phyloP scores from a whole-genome alignment of 2,329 filamentous ascomycete species.

The Pseudogymnoascus sp. region DNA sequence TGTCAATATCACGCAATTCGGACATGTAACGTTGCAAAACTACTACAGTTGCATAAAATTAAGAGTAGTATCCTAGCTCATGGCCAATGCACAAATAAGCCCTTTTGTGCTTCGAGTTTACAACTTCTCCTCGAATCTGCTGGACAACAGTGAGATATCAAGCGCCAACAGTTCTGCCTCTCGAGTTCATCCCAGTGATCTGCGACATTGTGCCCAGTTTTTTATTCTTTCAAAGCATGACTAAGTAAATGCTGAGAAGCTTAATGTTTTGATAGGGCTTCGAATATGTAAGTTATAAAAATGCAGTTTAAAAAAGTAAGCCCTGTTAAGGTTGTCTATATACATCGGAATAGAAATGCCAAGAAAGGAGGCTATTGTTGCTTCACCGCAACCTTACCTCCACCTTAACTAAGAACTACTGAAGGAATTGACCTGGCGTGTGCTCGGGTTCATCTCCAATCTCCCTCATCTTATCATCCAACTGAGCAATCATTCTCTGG shows the following conservation, averaged over 20 bases:
- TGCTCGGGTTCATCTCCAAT: constrained; percentile 42
- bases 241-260: too few species aligned
- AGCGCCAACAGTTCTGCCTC: neutral
- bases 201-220: too few species aligned
- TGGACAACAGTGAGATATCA: neutral
- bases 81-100: neutral
- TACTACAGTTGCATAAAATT: neutral
- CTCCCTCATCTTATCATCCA: constrained; percentile 44
- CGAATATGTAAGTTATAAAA: neutral
- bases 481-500: constrained; percentile 32
- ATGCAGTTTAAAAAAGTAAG: neutral
- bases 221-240: neutral
- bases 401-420: neutral
- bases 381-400: neutral
- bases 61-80: neutral
- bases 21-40: neutral
- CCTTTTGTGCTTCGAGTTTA: neutral
- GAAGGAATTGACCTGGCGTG: neutral
- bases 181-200: neutral
- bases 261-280: neutral
- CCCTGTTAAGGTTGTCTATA: neutral
- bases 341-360: neutral
- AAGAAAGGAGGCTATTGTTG: neutral
- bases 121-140: neutral
- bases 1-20: neutral